These are phyloP conservation scores for Rhododendron kiyosumense DNA, from an alignment of 148 eudicot genomes.

Conservation along the genomic window DNA sequence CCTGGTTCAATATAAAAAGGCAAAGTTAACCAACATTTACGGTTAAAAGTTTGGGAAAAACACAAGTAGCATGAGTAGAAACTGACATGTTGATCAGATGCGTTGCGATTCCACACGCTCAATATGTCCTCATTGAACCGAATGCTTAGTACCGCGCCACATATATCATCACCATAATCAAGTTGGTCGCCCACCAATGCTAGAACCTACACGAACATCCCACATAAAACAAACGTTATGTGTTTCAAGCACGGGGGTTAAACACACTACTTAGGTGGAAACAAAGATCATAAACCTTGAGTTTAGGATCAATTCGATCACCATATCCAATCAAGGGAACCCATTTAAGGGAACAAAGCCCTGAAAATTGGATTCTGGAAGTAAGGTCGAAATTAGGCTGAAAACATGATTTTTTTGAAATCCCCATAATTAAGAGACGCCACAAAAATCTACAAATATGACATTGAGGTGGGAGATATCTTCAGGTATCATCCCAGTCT, in stretches of 20 bases:
- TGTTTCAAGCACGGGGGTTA: neutral
- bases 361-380: neutral
- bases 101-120: slow-evolving; percentile 92
- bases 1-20: slow-evolving; percentile 29
- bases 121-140: slow-evolving; percentile 86
- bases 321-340: too few species aligned
- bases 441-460: neutral
- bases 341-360: neutral
- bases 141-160: slow-evolving; percentile 86
- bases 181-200: slow-evolving; percentile 92
- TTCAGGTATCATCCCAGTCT: neutral
- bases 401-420: neutral
- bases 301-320: neutral
- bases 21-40: neutral
- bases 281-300: neutral
- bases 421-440: neutral
- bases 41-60: neutral
- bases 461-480: neutral
- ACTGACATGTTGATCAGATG: slow-evolving; percentile 79
- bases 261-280: neutral
- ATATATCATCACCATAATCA: slow-evolving; percentile 76
- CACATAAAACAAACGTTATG: neutral
- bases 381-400: neutral
- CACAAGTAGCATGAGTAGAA: neutral
- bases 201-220: slow-evolving; percentile 44